Evolutionary conservation across 2,329 filamentous ascomycete genomes (phyloP).

Genomic region (Epichloe sp.): DNA sequence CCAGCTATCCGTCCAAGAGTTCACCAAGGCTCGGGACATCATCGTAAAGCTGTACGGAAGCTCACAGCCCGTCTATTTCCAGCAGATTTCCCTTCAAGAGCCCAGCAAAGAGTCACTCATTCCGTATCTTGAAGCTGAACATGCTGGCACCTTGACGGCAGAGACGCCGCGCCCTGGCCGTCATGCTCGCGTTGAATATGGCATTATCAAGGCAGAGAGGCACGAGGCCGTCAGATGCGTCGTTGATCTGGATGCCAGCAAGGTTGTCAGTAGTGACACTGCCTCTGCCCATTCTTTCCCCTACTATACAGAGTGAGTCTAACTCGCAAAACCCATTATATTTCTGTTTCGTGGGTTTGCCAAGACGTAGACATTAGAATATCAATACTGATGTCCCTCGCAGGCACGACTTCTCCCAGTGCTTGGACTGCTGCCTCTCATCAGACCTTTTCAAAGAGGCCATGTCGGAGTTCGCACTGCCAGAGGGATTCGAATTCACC

Average conservation of each 20-base stretch:
- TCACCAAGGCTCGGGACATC: slow-evolving; percentile 30
- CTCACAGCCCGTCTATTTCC: slow-evolving; percentile 26
- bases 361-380: not conserved
- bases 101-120: slow-evolving; percentile 45
- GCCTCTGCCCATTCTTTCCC: slow-evolving; percentile 21
- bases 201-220: slow-evolving; percentile 21
- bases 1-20: slow-evolving; percentile 36
- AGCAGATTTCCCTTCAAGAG: slow-evolving; percentile 50
- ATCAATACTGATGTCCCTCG: not conserved
- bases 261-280: slow-evolving; percentile 15
- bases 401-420: slow-evolving; percentile 26
- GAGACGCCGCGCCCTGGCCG: slow-evolving; percentile 30
- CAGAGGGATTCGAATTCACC: slow-evolving; percentile 28
- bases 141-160: slow-evolving; percentile 33
- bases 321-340: not conserved
- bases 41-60: slow-evolving; percentile 22
- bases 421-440: slow-evolving; percentile 26
- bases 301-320: slow-evolving; percentile 14
- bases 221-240: slow-evolving; percentile 23
- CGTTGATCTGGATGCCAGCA: slow-evolving; percentile 22
- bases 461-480: slow-evolving; percentile 32
- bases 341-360: too few relatives aligned
- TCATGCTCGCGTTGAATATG: slow-evolving; percentile 32
- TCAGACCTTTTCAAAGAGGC: slow-evolving; percentile 34
- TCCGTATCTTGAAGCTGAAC: slow-evolving; percentile 49